These are phyloP conservation scores for Apiotrichum montevideense DNA, from an alignment of 1,284 basidiomycete genomes.

Conservation along the genomic window DNA sequence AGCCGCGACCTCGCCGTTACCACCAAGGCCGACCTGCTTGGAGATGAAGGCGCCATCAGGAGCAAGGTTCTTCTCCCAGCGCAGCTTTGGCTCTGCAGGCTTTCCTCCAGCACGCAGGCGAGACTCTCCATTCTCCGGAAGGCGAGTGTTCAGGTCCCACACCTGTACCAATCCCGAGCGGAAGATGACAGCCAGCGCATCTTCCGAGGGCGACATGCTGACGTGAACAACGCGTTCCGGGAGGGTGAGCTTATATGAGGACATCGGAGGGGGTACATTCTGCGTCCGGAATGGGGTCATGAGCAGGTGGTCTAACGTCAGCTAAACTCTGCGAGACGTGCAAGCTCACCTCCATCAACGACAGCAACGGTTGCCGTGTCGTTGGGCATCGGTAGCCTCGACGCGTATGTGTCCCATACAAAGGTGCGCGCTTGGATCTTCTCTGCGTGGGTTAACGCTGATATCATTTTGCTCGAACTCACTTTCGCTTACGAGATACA, in stretches of 20 bases:
- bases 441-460: constrained; percentile 26
- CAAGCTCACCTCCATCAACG: constrained; percentile 72
- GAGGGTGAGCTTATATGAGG: constrained; percentile 59
- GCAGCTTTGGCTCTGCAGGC: constrained; percentile 52
- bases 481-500: constrained; percentile 67
- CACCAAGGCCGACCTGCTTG: constrained; percentile 32
- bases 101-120: constrained; percentile 56
- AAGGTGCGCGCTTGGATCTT: constrained; percentile 60
- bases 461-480: constrained; percentile 26
- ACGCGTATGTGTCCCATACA: constrained; percentile 68
- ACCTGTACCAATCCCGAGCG: constrained; percentile 53
- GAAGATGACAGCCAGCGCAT: constrained; percentile 63
- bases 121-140: constrained; percentile 46
- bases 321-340: background rate
- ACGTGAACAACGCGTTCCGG: constrained; percentile 59
- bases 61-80: constrained; percentile 49
- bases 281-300: constrained; percentile 89
- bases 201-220: constrained; percentile 56
- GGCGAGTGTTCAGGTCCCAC: constrained; percentile 62
- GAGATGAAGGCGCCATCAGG: constrained; percentile 16
- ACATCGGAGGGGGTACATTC: constrained; percentile 95
- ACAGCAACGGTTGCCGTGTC: constrained; percentile 85
- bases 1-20: constrained; percentile 26
- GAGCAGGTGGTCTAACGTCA: constrained; percentile 58
- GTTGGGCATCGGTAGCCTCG: constrained; percentile 58